Conservation (phyloP, 495 filamentous ascomycete genomes). For the Talaromyces adpressus region DNA sequence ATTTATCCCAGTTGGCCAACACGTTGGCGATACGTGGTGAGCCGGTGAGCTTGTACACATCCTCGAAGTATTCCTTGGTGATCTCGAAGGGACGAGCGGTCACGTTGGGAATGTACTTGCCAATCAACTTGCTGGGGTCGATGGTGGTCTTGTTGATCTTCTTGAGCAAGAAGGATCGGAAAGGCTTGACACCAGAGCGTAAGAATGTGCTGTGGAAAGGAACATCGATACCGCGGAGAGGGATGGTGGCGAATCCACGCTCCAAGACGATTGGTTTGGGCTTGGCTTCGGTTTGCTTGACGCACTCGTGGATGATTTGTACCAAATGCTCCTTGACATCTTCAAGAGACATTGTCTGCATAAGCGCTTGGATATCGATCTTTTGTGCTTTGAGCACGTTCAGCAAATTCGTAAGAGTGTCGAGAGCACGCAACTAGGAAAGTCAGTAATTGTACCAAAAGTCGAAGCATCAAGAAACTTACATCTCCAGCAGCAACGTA, state of each 20-base stretch:
- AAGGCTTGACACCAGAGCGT: constrained; percentile 95
- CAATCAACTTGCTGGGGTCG: constrained; percentile 89
- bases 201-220: constrained; percentile 99
- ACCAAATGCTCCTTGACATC: constrained; percentile 75
- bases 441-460: constrained; percentile 19
- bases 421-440: constrained; percentile 71
- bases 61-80: constrained; percentile 98
- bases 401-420: constrained; percentile 83
- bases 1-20: constrained; percentile 75
- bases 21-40: constrained; percentile 86
- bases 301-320: constrained; percentile 79
- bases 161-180: constrained; percentile 94
- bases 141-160: constrained; percentile 99
- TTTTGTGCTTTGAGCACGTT: constrained; percentile 95
- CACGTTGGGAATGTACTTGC: constrained; percentile 99
- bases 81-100: constrained; percentile 92
- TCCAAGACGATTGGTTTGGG: constrained; percentile 80
- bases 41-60: constrained; percentile 90
- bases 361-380: constrained; percentile 89
- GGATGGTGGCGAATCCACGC: constrained; percentile 94
- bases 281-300: constrained; percentile 79
- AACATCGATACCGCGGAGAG: constrained; percentile 93
- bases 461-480: constrained; percentile 14
- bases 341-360: constrained; percentile 74
- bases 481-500: constrained; percentile 94